These are phyloP conservation scores for Syzygium aqueum DNA, from an alignment of 345 rosid species.

Conservation along the genomic window DNA sequence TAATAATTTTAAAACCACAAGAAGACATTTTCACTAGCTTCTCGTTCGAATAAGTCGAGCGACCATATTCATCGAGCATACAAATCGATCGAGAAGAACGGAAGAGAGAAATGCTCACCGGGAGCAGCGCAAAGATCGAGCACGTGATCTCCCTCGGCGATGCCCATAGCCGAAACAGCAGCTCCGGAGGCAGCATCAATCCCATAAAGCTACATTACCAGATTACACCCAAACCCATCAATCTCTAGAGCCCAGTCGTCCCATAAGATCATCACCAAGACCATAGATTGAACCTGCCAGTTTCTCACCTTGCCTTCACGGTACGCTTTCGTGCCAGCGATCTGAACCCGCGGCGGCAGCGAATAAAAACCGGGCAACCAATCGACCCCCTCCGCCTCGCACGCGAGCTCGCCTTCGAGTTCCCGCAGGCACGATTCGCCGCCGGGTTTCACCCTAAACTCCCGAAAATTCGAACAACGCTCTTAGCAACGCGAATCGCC, in stretches of 20 bases:
- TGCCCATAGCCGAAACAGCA: slow-evolving; percentile 59
- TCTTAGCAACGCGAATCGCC: neutral
- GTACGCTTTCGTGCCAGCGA: slow-evolving; percentile 65
- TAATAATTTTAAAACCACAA: neutral
- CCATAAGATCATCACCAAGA: neutral
- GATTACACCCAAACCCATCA: neutral
- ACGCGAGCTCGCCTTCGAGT: slow-evolving; percentile 57
- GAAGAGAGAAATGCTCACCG: slow-evolving; percentile 22
- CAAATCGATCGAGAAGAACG: neutral
- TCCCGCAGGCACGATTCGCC: slow-evolving; percentile 35
- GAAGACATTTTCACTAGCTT: neutral
- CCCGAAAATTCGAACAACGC: neutral
- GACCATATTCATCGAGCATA: neutral
- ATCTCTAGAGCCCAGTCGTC: neutral
- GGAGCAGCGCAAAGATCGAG: slow-evolving; percentile 94
- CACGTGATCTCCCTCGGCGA: slow-evolving; percentile 77
- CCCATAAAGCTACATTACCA: slow-evolving; percentile 61
- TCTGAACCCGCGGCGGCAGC: slow-evolving; percentile 59
- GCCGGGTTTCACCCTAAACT: slow-evolving; percentile 67
- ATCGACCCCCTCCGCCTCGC: slow-evolving; percentile 50
- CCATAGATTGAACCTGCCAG: neutral
- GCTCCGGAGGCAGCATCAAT: slow-evolving; percentile 96
- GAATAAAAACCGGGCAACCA: slow-evolving; percentile 81
- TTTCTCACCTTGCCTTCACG: slow-evolving; percentile 59
- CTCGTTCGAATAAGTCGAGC: neutral